Percentiles rank a stretch among this genome's conserved stretches.
These are phyloP conservation scores for Penicillium dipodomyicola DNA, from an alignment of 495 filamentous ascomycete genomes.

Conservation along the genomic window DNA sequence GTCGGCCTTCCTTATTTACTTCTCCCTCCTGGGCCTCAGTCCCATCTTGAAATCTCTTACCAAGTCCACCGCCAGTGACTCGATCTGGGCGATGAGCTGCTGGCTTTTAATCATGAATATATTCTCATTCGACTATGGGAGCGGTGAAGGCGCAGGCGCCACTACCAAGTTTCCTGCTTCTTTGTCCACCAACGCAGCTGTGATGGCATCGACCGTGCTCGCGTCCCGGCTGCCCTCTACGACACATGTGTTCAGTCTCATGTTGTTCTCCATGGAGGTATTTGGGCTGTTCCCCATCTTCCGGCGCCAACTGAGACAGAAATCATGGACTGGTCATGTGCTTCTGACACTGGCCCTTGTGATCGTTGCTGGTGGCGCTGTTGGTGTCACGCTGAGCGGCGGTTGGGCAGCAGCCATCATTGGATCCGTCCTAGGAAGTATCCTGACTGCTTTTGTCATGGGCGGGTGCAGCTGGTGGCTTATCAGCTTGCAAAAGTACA, in stretches of 20 bases:
- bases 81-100: slow-evolving; percentile 93
- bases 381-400: slow-evolving; percentile 69
- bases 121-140: slow-evolving; percentile 94
- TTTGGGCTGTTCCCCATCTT: slow-evolving; percentile 97
- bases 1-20: slow-evolving; percentile 91
- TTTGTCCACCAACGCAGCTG: slow-evolving; percentile 87
- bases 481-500: slow-evolving; percentile 95
- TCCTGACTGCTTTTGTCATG: slow-evolving; percentile 73
- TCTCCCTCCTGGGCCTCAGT: slow-evolving; percentile 80
- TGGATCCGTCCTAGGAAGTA: slow-evolving; percentile 67
- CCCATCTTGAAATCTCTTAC: slow-evolving; percentile 95
- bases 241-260: slow-evolving; percentile 91
- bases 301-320: slow-evolving; percentile 76
- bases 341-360: slow-evolving; percentile 76
- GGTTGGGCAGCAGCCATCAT: slow-evolving; percentile 73
- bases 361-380: slow-evolving; percentile 70
- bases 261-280: slow-evolving; percentile 93
- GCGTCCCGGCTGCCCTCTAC: slow-evolving; percentile 84
- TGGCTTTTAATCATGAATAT: slow-evolving; percentile 94
- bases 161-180: slow-evolving; percentile 72
- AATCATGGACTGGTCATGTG: slow-evolving; percentile 81
- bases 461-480: slow-evolving; percentile 97
- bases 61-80: slow-evolving; percentile 81
- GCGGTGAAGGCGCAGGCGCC: slow-evolving; percentile 49
- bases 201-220: slow-evolving; percentile 92